Evolutionary conservation across 768 basidiomycete genomes (phyloP).

Genomic region (Amyloporia xantha): DNA sequence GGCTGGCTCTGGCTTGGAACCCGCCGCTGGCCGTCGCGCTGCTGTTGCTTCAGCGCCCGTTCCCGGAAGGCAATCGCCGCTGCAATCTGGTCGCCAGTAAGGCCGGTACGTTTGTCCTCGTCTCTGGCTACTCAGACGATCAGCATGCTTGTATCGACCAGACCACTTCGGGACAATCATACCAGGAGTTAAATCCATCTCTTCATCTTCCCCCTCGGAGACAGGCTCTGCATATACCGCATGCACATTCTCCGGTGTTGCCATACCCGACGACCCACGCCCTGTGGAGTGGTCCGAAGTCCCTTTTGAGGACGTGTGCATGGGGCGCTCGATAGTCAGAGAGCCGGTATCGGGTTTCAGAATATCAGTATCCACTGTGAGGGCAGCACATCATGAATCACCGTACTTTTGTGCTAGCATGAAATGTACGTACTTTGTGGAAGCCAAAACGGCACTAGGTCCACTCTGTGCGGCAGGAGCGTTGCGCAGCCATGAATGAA

Average conservation of each 20-base stretch:
- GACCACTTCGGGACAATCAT: no score
- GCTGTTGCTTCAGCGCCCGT: slow-evolving; percentile 57
- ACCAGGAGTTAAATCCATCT: slow-evolving; percentile 52
- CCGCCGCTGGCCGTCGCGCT: slow-evolving; percentile 17
- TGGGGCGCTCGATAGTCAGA: slow-evolving; percentile 68
- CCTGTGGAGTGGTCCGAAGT: slow-evolving; percentile 29
- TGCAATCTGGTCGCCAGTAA: slow-evolving; percentile 66
- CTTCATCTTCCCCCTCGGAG: slow-evolving; percentile 93
- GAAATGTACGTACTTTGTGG: slow-evolving; percentile 88
- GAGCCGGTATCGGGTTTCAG: slow-evolving; percentile 80
- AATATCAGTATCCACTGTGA: slow-evolving; percentile 87
- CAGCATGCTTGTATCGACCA: neutral
- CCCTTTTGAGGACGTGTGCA: slow-evolving; percentile 36
- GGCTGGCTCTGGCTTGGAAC: slow-evolving; percentile 3
- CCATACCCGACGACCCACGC: slow-evolving; percentile 35
- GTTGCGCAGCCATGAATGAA: slow-evolving; percentile 97
- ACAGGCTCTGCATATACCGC: slow-evolving; percentile 75
- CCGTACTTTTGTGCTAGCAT: neutral
- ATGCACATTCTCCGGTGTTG: slow-evolving; percentile 29
- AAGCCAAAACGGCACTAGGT: slow-evolving; percentile 97
- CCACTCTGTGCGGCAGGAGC: slow-evolving; percentile 84
- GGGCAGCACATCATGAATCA: neutral
- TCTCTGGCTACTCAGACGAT: slow-evolving; percentile 41
- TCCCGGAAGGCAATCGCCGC: slow-evolving; percentile 87
- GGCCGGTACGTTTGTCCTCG: slow-evolving; percentile 74